Conservation (phyloP, 352 stramenopile genomes). For the Phytopythium oedochilum region DNA sequence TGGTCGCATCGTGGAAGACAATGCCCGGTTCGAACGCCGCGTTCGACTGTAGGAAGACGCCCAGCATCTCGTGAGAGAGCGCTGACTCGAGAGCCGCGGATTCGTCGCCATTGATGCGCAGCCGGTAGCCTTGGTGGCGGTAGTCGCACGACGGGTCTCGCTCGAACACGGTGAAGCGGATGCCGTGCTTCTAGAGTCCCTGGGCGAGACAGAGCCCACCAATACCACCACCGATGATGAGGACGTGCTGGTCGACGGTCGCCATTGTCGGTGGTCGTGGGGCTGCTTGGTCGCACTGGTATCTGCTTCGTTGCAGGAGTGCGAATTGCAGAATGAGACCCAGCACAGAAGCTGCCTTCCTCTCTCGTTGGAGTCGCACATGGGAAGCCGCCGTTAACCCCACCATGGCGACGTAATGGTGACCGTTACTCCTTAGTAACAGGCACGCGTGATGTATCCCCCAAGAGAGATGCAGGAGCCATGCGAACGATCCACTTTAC, state of each 20-base stretch:
- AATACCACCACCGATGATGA: slow-evolving; percentile 52
- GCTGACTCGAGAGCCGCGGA: slow-evolving; percentile 50
- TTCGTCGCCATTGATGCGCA: slow-evolving; percentile 51
- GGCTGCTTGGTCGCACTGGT: not conserved
- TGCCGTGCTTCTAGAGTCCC: slow-evolving; percentile 53
- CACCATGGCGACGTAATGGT: too few species aligned
- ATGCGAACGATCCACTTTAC: not conserved
- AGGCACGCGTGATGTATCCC: too few species aligned
- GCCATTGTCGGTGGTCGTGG: not conserved
- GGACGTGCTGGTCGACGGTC: slow-evolving; percentile 15
- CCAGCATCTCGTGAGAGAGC: slow-evolving; percentile 35
- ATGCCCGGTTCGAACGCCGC: slow-evolving; percentile 48
- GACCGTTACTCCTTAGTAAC: too few species aligned
- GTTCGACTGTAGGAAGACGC: slow-evolving; percentile 46
- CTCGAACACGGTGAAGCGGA: slow-evolving; percentile 68
- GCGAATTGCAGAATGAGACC: not conserved
- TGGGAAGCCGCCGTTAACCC: not conserved
- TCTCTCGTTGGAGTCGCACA: too few species aligned
- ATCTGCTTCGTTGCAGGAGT: not conserved
- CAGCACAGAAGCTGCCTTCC: too few species aligned
- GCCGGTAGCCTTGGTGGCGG: slow-evolving; percentile 48
- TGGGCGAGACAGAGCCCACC: slow-evolving; percentile 58
- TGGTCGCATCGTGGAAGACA: slow-evolving; percentile 40
- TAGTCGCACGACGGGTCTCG: slow-evolving; percentile 53
- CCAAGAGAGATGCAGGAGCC: too few species aligned